Percentiles rank a stretch among this genome's conserved stretches.
Evolutionary conservation across 2,329 filamentous ascomycete species (phyloP).

Genomic region (Zymoseptoria brevis): DNA sequence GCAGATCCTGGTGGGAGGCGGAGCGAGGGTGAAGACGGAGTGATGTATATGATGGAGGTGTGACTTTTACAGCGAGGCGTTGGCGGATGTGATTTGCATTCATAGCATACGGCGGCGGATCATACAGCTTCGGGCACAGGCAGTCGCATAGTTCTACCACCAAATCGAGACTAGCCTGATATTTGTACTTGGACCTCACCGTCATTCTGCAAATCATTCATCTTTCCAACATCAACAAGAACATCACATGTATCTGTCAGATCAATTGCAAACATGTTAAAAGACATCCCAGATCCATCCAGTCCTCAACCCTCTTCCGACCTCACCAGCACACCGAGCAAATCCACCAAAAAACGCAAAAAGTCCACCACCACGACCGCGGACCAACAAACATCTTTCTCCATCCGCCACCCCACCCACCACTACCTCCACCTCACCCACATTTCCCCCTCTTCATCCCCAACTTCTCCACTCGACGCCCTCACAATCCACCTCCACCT

Average conservation of each 20-base stretch:
- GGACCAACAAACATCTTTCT: constrained; percentile 26
- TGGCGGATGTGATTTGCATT: background rate
- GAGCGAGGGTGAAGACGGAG: constrained; percentile 17
- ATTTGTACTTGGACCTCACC: background rate
- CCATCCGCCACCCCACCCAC: constrained; percentile 33
- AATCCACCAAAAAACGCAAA: constrained; percentile 13
- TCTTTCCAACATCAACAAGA: background rate
- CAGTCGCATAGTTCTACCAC: background rate
- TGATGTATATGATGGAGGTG: constrained; percentile 1
- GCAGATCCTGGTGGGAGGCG: constrained; percentile 16
- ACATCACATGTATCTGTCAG: background rate
- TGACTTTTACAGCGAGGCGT: background rate
- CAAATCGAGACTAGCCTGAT: background rate
- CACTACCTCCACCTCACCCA: constrained; percentile 38
- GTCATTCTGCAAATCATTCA: background rate
- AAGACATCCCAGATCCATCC: constrained; percentile 2
- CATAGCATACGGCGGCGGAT: background rate
- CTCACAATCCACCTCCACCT: constrained; percentile 58
- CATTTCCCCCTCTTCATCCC: constrained; percentile 9
- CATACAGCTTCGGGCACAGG: background rate
- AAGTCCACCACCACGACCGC: constrained; percentile 13
- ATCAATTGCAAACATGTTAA: background rate
- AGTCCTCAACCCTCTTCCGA: constrained; percentile 7
- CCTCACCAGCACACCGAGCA: constrained; percentile 1
- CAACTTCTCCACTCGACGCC: constrained; percentile 43